Base-by-base conservation (phyloP, 164 flowering plant species). In the Vitis riparia region DNA sequence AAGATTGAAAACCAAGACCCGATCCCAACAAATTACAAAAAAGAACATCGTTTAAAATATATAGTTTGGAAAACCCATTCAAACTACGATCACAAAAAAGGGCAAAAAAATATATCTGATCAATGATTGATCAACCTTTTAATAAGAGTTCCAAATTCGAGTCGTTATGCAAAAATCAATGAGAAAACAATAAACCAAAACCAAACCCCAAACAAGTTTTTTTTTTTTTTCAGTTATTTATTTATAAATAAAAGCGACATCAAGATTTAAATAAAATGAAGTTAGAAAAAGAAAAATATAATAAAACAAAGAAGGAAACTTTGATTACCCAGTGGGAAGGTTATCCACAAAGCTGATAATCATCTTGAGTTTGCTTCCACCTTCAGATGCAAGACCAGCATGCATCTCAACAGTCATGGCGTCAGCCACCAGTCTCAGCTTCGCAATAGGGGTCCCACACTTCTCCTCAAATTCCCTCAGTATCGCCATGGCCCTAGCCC, bases 331-430 rank as follows among this genome's bases (percentile, higher is more conserved):
- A 16, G 92, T 80, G 15, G 99, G 98, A 23, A 95, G 97, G 73
- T 87, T 93, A 51, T 95, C 97, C 11, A 91, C 97, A 68, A 83
- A 91, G 87, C 97, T 91, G 68, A 93, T 90, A 32, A 95, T 75
- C 99, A 95, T 95, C 87, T 93, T 95, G 71, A 95, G 95, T 84
- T 90, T 93, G 75, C 93, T 91, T 2, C 98, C 97, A 15, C 96
- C 97, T 55, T 95, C 99, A 5, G 97, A 93, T 1, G 95, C 97
- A 32, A 95, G 86, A 10, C 99, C 99, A 8, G 97, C 97, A 61
- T 87, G 94, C 99, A 95, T 95, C 87, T 95, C 99, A 9, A 88
- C 98, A 8, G 89, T 75, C 94, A 93, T 88, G 23, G 98, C 98
- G 59, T 91, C 98, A 0, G 97, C 99, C 67, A 95, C 87, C 77